phyloP scores from a whole-genome alignment of 2,329 filamentous ascomycete genomes.

The Aulographum hederae region DNA sequence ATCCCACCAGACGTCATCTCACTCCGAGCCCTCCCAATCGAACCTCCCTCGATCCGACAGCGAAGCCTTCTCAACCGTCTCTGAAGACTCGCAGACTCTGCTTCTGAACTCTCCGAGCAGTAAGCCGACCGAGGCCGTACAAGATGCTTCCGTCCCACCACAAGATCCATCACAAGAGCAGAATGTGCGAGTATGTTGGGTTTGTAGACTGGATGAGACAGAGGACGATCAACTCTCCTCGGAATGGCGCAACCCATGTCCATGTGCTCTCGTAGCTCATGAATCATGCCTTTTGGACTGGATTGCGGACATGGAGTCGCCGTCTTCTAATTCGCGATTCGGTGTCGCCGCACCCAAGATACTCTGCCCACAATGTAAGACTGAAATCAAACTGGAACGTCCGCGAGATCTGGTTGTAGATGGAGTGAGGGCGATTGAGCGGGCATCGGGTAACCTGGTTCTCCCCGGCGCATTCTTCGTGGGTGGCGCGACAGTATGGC shows the following conservation, averaged over 20 bases:
- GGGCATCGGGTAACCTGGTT: conserved; percentile 37
- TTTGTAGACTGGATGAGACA: conserved; percentile 47
- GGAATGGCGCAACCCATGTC: conserved; percentile 75
- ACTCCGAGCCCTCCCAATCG: not conserved
- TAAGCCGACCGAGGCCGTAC: not conserved
- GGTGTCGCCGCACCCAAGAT: conserved; percentile 37
- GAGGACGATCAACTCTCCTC: conserved; percentile 42
- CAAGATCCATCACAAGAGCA: conserved; percentile 3
- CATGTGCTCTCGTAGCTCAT: conserved; percentile 79
- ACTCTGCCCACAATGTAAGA: conserved; percentile 78
- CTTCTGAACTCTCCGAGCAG: not conserved
- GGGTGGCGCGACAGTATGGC: conserved; percentile 25
- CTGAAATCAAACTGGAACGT: conserved; percentile 56
- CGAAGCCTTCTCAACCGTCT: not conserved
- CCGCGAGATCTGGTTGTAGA: conserved; percentile 57
- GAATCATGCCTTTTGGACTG: conserved; percentile 79
- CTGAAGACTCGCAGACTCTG: not conserved
- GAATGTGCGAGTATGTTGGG: conserved; percentile 42
- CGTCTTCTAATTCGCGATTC: conserved; percentile 30
- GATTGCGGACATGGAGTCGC: conserved; percentile 74
- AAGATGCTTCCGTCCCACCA: not conserved
- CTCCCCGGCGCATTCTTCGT: conserved; percentile 45
- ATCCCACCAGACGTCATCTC: not conserved
- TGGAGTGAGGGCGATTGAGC: conserved; percentile 40
- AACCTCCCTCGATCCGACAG: conserved; percentile 7